Evolutionary conservation across 129 eudicot species (phyloP), one percentile per base, ranked within the genome.

Genomic region (Flaveria sonorensis): DNA sequence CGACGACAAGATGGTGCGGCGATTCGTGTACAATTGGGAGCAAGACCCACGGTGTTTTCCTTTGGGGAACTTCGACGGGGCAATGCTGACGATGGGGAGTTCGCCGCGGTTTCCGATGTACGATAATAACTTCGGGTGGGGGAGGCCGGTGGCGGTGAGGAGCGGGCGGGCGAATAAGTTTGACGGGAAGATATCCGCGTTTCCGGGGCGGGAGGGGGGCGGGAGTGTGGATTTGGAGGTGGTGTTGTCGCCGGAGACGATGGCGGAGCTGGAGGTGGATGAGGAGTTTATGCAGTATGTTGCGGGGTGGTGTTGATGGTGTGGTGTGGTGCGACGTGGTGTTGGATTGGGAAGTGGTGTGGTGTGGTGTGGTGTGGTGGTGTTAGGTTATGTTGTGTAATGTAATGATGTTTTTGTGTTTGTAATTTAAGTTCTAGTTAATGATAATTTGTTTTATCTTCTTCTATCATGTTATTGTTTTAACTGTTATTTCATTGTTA

Each of bases 91-190:
- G 8, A 89, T 92, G 97, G 97, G 97, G 3, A 92, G 97, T 70
- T 89, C 96, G 26, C 93, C 96, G 21, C 76, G 97, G 68, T 92
- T 92, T 68, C 97, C 97, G 4, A 92, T 92, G 97, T 92, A 84
- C 76, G 96, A 92, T 14, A 92, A 92, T 28, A 93, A 92, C 77
- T 92, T 92, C 61, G 97, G 97, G 72, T 92, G 97, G 97, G 97
- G 97, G 0, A 78, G 84, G 24, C 97, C 97, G 21, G 73, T 92
- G 13, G 93, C 96, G 4, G 82, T 89, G 26, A 82, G 97, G 72
- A 92, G 97, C 36, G 97, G 97, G 23, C 19, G 80, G 86, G 96
- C 96, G n/a, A 92, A 92, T 69, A 92, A 92, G 72, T 92, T 92
- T 77, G 97, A 92, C 42, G 97, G 97, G 0, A 92, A 92, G 92